A percentile compares a stretch with the other conserved stretches of the same genome.
Conservation (phyloP, 768 basidiomycete genomes). For the Clavaria fumosa region DNA sequence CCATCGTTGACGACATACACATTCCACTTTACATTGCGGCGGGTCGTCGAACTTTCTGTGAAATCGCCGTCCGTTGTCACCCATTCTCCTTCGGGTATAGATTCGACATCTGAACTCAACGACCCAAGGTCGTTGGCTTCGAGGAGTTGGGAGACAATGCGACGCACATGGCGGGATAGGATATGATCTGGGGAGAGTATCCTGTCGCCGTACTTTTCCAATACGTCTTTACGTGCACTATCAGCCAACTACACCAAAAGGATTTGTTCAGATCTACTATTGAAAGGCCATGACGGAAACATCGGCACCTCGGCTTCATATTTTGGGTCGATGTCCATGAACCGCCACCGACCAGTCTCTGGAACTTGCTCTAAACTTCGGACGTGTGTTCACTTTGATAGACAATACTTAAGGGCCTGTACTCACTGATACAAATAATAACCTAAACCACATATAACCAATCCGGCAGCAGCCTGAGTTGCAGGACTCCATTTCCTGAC, state of each 20-base stretch:
- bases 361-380: conserved; percentile 68
- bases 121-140: conserved; percentile 57
- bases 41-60: conserved; percentile 9
- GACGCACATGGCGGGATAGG: conserved; percentile 47
- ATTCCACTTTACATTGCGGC: conserved; percentile 35
- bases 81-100: conserved; percentile 13
- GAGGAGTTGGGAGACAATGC: conserved; percentile 55
- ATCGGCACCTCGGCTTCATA: conserved; percentile 42
- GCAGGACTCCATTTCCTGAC: conserved; percentile 1
- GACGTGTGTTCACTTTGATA: background rate
- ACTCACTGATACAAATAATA: conserved; percentile 24
- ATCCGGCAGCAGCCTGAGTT: conserved; percentile 3
- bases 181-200: conserved; percentile 58
- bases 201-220: conserved; percentile 33
- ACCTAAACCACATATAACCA: conserved; percentile 9
- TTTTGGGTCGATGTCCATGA: conserved; percentile 60
- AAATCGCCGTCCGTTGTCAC: conserved; percentile 19
- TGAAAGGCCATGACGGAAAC: conserved; percentile 9
- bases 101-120: conserved; percentile 21
- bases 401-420: conserved; percentile 4
- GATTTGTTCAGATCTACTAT: background rate
- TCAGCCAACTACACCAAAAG: conserved; percentile 26
- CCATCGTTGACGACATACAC: conserved; percentile 66
- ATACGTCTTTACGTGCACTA: conserved; percentile 24
- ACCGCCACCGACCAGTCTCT: conserved; percentile 77